Base-by-base conservation (phyloP, 768 basidiomycete genomes). In the Suillus bovinus region DNA sequence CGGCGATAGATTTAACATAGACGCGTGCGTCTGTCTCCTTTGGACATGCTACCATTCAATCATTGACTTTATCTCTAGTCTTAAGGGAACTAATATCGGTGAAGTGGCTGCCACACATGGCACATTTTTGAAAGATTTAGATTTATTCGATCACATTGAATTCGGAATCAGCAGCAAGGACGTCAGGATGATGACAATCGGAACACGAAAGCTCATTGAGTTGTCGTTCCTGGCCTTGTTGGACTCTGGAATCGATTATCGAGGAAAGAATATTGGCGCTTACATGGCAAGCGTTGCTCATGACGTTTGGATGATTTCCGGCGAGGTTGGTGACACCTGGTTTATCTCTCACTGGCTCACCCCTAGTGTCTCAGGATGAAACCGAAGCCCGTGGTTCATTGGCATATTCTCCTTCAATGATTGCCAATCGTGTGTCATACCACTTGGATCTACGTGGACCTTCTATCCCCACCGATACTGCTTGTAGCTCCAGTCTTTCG, bases 381-480 rank as follows among this genome's bases (percentile, higher is more conserved):
- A 70, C 64, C 20, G 74, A 78, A 9, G 66, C 71, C 16, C 63
- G 63, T 10, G 78, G 76, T 8, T 74, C 74, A 3, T 75, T 81
- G 44, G 74, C 75, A 9, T 72, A 68, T 11, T 63, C 67, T 34
- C 74, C 78, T 13, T 64, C 70, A 10, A 77, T 75, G 69, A 69
- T 80, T 7, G 78, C 81, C 22, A 76, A 77, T 63, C 67, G 74
- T 41, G 68, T 78, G 22, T 76, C 74, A 20, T 78, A 73, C 60
- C 69, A 69, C 0, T 70, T 77, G 49, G 76, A 79, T 54, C 61
- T 78, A 22, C 74, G 71, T 0, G 84, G 83, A 14, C 84, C 83
- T 14, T 85, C 84, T 4, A 62, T 84, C 34, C 80, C 82, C 5
- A 66, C 79, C 0, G 83, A 85, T 62, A 83, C 81, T 0, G 81